Percentiles rank a stretch among this genome's conserved stretches.
Evolutionary conservation across 73 alveolate genomes (phyloP).

Genomic region (Paraurostyla sp.): DNA sequence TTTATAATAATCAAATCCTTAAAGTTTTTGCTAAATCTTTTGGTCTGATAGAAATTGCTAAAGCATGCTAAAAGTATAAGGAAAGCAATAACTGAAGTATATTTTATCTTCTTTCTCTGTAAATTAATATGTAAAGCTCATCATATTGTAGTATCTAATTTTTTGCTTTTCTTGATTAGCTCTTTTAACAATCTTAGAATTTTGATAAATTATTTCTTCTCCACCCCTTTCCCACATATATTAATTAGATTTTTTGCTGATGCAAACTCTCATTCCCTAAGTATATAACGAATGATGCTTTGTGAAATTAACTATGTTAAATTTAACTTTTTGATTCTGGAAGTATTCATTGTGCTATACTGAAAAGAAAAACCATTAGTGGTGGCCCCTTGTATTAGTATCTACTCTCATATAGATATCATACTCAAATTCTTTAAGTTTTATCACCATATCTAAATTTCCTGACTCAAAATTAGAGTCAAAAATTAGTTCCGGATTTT

Average conservation of each 20-base stretch:
- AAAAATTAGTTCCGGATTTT: constrained; percentile 44
- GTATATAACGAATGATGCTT: constrained; percentile 69
- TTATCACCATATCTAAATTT: constrained; percentile 67
- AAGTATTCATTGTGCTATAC: constrained; percentile 36
- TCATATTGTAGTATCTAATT: constrained; percentile 15
- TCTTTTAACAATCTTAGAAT: constrained; percentile 20
- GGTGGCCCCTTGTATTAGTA: constrained; percentile 78
- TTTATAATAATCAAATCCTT: background rate
- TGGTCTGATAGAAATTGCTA: background rate
- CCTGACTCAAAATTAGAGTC: constrained; percentile 83
- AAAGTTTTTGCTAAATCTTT: background rate
- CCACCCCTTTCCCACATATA: constrained; percentile 48
- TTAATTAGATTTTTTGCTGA: background rate
- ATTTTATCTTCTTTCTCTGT: constrained; percentile 30
- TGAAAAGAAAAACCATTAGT: constrained; percentile 83
- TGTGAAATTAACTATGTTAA: constrained; percentile 68
- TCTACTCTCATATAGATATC: constrained; percentile 81
- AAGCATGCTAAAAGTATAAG: constrained; percentile 27
- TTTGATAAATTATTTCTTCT: constrained; percentile 15
- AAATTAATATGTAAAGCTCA: constrained; percentile 6
- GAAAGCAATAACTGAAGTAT: constrained; percentile 39
- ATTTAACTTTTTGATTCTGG: constrained; percentile 28
- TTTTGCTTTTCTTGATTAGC: constrained; percentile 20
- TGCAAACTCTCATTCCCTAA: constrained; percentile 68
- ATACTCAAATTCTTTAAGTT: constrained; percentile 74